phyloP scores from a whole-genome alignment of 202 grass and related monocot species.

The Alloteropsis angusta region DNA sequence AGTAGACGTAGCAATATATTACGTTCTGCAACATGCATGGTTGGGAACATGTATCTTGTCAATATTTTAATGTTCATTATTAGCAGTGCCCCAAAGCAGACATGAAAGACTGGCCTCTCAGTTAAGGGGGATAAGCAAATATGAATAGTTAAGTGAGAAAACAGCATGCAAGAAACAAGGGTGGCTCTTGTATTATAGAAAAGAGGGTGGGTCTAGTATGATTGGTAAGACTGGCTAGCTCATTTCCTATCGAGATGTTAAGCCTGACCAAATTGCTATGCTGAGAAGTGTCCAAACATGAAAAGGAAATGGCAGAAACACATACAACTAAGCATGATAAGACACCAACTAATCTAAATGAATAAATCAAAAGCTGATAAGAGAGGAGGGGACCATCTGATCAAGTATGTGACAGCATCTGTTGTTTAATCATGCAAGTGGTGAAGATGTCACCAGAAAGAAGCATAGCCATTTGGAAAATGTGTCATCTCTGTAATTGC shows the following conservation, averaged over 20 bases:
- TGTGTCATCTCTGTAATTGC: conserved; percentile 3
- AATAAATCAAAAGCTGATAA: conserved; percentile 38
- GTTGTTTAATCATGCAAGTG: conserved; percentile 46
- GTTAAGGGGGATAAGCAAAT: conserved; percentile 10
- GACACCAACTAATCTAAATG: conserved; percentile 34
- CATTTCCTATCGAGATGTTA: conserved; percentile 22
- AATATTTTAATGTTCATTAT: conserved; percentile 40
- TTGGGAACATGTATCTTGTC: conserved; percentile 20
- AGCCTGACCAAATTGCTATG: conserved; percentile 22
- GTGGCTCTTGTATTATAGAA: conserved; percentile 25
- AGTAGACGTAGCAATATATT: conserved; percentile 11
- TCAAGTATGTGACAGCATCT: conserved; percentile 34
- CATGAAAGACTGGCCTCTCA: conserved; percentile 25
- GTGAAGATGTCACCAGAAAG: conserved; percentile 28
- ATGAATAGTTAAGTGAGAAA: conserved; percentile 32
- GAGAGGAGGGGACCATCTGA: conserved; percentile 32
- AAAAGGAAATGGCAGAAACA: conserved; percentile 30
- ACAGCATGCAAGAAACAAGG: conserved; percentile 35
- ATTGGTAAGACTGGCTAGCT: conserved; percentile 14
- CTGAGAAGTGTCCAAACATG: conserved; percentile 26
- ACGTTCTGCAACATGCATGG: conserved; percentile 8
- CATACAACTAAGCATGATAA: conserved; percentile 40
- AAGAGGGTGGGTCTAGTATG: conserved; percentile 6
- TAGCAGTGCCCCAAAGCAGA: conserved; percentile 19
- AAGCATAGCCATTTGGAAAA: conserved; percentile 21